These are phyloP conservation scores for Centella asiatica DNA, from an alignment of 129 eudicot genomes.

Conservation along the genomic window DNA sequence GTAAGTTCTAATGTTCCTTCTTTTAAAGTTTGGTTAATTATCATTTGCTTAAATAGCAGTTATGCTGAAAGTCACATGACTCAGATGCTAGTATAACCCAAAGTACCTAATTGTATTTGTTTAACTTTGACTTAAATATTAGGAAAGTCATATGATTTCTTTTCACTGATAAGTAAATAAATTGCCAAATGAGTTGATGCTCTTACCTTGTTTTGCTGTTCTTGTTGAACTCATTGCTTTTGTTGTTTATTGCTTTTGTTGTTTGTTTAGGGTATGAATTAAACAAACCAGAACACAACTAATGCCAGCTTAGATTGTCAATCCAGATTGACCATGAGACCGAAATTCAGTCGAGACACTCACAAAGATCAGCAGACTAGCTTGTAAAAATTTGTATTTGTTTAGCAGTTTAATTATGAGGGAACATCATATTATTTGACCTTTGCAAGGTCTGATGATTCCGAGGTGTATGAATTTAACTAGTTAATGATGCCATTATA, in stretches of 20 bases:
- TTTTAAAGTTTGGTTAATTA: background rate
- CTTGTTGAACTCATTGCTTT: background rate
- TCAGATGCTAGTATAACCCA: background rate
- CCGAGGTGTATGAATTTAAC: too few relatives aligned
- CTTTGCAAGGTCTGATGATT: too few relatives aligned
- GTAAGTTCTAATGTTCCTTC: too few relatives aligned
- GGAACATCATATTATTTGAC: too few relatives aligned
- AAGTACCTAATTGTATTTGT: background rate
- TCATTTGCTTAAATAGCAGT: background rate
- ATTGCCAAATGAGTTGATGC: too few relatives aligned
- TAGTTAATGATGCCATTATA: too few relatives aligned
- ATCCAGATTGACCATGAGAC: constrained; percentile 2
- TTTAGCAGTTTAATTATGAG: too few relatives aligned
- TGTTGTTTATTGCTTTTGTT: background rate
- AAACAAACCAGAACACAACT: background rate
- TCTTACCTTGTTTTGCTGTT: background rate
- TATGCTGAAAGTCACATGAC: background rate
- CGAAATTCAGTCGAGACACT: background rate
- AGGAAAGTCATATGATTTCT: too few relatives aligned
- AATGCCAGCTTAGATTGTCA: constrained; percentile 1
- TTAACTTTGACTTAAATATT: background rate
- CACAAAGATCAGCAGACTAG: background rate
- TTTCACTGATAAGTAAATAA: background rate
- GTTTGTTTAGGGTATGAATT: constrained; percentile 4
- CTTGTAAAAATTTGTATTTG: background rate